Evolutionary conservation across 257 asterid species (phyloP).

Genomic region (Przewalskia tangutica): DNA sequence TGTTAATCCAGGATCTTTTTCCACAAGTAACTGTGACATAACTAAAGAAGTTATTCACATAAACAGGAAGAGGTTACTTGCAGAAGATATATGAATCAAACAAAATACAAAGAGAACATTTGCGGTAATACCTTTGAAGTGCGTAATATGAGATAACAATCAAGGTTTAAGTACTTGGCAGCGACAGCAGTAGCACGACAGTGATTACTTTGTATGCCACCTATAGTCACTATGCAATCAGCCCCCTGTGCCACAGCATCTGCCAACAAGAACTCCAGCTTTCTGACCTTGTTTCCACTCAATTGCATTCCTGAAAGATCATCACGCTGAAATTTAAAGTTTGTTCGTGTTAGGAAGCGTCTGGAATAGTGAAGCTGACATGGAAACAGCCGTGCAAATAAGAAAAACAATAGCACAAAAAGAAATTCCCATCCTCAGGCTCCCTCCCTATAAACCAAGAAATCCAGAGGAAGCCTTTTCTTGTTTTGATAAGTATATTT

Average conservation of each 20-base stretch:
- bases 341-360: constrained; percentile 14
- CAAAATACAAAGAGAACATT: not conserved
- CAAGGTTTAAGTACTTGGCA: constrained; percentile 83
- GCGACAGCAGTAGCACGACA: constrained; percentile 99
- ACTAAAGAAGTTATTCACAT: constrained; percentile 5
- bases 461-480: not conserved
- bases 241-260: constrained; percentile 89
- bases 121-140: constrained; percentile 67
- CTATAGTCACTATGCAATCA: constrained; percentile 80
- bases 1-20: constrained; percentile 88
- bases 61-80: not conserved
- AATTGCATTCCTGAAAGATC: constrained; percentile 96
- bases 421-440: not conserved
- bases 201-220: constrained; percentile 98
- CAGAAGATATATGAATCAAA: not conserved
- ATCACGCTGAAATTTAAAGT: constrained; percentile 60
- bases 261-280: constrained; percentile 94
- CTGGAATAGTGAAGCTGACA: not conserved
- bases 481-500: not conserved
- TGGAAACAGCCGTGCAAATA: not conserved
- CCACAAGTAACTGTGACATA: constrained; percentile 56
- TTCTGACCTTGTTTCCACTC: constrained; percentile 97
- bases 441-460: not conserved
- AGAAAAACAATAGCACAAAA: not conserved
- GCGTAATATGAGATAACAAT: constrained; percentile 74